These are phyloP conservation scores for Sungouiella blattae DNA, from an alignment of 805 yeast genomes.

Conservation along the genomic window DNA sequence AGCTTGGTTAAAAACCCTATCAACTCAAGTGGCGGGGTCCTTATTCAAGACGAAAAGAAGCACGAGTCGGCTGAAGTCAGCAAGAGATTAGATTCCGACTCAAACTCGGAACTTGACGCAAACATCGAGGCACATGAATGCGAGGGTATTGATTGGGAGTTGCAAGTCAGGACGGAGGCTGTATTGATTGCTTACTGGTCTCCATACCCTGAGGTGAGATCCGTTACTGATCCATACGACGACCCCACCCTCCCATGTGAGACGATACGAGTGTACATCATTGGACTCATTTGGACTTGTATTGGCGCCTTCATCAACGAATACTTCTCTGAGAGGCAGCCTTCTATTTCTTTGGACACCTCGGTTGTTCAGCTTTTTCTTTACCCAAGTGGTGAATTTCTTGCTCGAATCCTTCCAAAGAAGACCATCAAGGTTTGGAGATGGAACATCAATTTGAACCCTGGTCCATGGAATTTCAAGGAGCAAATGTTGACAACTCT, in stretches of 20 bases:
- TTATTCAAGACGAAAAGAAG: neutral
- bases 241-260: conserved; percentile 33
- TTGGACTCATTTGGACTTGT: conserved; percentile 29
- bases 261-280: conserved; percentile 30
- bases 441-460: conserved; percentile 44
- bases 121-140: neutral
- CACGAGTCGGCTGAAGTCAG: neutral
- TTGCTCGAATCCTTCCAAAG: conserved; percentile 44
- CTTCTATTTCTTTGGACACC: conserved; percentile 11
- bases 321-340: conserved; percentile 15
- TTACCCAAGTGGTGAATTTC: conserved; percentile 27
- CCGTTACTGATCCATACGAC: conserved; percentile 38
- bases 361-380: conserved; percentile 15
- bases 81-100: neutral
- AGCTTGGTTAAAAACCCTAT: conserved; percentile 10
- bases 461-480: conserved; percentile 62
- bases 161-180: conserved; percentile 36
- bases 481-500: conserved; percentile 65
- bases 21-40: neutral
- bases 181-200: conserved; percentile 36
- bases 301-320: conserved; percentile 15
- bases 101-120: no score
- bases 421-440: conserved; percentile 28
- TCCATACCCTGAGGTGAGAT: conserved; percentile 40
- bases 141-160: conserved; percentile 19